Percentiles rank a stretch among this genome's conserved stretches.
phyloP scores from a whole-genome alignment of 306 rosid species.

The Pyrus communis region DNA sequence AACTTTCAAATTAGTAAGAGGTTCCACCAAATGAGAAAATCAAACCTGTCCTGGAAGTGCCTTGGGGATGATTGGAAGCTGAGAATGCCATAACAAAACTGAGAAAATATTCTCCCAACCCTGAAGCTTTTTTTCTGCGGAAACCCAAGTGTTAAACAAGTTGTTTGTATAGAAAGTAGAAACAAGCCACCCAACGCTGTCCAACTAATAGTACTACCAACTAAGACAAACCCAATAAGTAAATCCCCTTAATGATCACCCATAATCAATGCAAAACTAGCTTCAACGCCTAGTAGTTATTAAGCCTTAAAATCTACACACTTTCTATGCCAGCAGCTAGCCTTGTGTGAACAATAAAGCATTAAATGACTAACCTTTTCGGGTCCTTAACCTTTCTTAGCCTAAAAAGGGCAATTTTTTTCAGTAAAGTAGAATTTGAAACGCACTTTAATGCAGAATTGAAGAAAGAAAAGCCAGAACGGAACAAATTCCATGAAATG shows the following conservation, averaged over 20 bases:
- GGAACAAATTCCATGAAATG: background rate
- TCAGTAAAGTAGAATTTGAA: background rate
- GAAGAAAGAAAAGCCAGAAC: background rate
- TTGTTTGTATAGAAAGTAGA: background rate
- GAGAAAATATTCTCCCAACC: conserved; percentile 11
- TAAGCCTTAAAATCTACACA: background rate
- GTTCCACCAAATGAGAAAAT: background rate
- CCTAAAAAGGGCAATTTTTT: background rate
- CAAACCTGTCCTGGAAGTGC: conserved; percentile 49
- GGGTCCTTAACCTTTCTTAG: background rate
- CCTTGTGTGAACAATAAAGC: conserved; percentile 4
- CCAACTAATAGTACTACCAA: conserved; percentile 18
- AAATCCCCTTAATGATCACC: conserved; percentile 9
- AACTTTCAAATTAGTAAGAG: background rate
- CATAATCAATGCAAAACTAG: background rate
- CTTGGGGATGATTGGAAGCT: conserved; percentile 42
- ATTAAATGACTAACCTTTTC: background rate
- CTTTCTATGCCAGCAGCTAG: conserved; percentile 7
- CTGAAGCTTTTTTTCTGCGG: conserved; percentile 5
- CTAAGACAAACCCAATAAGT: conserved; percentile 15
- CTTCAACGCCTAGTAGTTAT: background rate
- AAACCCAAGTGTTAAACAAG: conserved; percentile 10
- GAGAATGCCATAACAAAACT: conserved; percentile 40
- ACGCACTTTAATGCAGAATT: background rate
- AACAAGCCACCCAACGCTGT: conserved; percentile 12